Base-by-base conservation (phyloP, 257 asterid species). In the Mitragyna speciosa region DNA sequence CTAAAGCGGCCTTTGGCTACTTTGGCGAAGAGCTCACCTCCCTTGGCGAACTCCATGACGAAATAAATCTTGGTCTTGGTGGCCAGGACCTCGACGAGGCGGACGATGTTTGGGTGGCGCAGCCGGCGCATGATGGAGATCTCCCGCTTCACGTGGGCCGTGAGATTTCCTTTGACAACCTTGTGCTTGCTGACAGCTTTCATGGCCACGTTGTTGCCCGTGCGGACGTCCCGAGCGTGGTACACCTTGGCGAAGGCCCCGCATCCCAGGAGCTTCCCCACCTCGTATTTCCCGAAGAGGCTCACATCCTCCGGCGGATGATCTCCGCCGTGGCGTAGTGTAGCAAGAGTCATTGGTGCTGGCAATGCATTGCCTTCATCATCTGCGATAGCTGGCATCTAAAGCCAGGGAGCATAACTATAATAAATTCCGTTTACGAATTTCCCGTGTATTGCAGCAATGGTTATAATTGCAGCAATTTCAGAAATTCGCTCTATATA, bases 161-260 rank as follows among this genome's bases (percentile, higher is more conserved):
- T 70, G 12, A 89, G 87, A 41, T 88, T 87, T 28, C 90, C 86
- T 82, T 75, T 90, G 22, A 70, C 70, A 24, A 93, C 72, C 12
- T 88, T 88, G 70, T 79, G 91, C 84, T 90, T 92, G 93, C 85
- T 87, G 64, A 92, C 82, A 72, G 89, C 84, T 71, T 92, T 92
- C 4, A 92, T 82, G 12, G 97, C 97, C 51, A 92, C 94, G 89
- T 88, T 89, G 70, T 86, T 88, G 8, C 89, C 92, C 67, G 88
- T 83, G 33, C 71, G 78, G 28, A 85, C 30, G 65, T 83, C 87
- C 12, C 92, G 91, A 22, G 93, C 97, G 82, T 89, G 91, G 87
- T 91, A 91, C 15, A 92, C 97, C 87, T 92, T 92, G 20, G 92
- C 97, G 84, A 92, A 92, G 19, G 96, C 94, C 10, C 97, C 97